These are phyloP conservation scores for Hordeum vulgare DNA, from an alignment of 176 grass and related monocot genomes.

Conservation along the genomic window MorexV3_pseudomolecules_assembly NC_058523.1:554705831-554706330, in stretches of 20 bases:
- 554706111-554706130: no score
- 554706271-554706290: conserved; percentile 29
- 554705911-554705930: no score
- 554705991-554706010: neutral
- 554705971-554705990: neutral
- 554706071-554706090: neutral
- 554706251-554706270: conserved; percentile 38
- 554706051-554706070: neutral
- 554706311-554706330: neutral
- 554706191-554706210: neutral
- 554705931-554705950: no score
- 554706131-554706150: no score
- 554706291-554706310: neutral
- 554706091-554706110: neutral
- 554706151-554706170: no score
- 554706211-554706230: conserved; percentile 22
- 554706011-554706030: neutral
- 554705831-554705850: no score
- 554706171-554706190: no score
- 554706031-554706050: neutral
- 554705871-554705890: no score
- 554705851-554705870: no score
- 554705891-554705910: no score
- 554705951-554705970: no score
- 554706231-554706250: conserved; percentile 23